Evolutionary conservation across 2,329 filamentous ascomycete genomes (phyloP).

Genomic region (Truncatella angustata): DNA sequence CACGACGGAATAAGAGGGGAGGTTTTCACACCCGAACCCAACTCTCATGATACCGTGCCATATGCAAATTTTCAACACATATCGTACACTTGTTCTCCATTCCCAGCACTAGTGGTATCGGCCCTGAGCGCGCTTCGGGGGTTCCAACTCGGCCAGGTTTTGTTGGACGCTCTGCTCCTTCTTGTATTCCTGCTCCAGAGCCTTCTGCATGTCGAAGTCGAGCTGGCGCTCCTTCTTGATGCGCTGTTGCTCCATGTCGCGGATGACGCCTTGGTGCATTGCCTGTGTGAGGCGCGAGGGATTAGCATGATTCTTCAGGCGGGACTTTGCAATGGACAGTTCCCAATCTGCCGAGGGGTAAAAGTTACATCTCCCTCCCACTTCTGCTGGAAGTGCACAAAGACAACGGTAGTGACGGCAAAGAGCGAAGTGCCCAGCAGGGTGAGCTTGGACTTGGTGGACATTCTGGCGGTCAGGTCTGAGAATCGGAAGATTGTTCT

Average conservation of each 20-base stretch:
- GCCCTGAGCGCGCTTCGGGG: constrained; percentile 12
- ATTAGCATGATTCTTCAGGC: too few species aligned
- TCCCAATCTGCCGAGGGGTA: too few species aligned
- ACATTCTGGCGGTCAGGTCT: too few species aligned
- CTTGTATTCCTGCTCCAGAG: constrained; percentile 84
- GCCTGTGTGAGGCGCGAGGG: constrained; percentile 64
- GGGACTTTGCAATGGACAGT: too few species aligned
- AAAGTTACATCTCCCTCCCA: constrained; percentile 73
- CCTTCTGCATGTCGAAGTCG: constrained; percentile 90
- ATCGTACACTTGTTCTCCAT: background rate
- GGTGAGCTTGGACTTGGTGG: constrained; percentile 83
- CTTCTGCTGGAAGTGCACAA: constrained; percentile 88
- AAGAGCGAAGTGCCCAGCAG: constrained; percentile 74
- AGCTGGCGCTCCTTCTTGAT: constrained; percentile 87
- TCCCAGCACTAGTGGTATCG: constrained; percentile 10
- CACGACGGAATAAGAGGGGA: too few species aligned
- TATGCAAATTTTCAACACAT: too few species aligned
- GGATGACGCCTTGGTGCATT: constrained; percentile 93
- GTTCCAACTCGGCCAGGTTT: constrained; percentile 1
- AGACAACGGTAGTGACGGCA: constrained; percentile 71
- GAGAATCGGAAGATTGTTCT: too few species aligned
- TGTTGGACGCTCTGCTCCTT: constrained; percentile 74
- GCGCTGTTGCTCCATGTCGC: constrained; percentile 91
- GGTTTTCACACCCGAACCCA: too few species aligned
- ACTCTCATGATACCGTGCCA: too few species aligned